Evolutionary conservation across 2,329 filamentous ascomycete species (phyloP), one percentile per base, ranked within the genome.

Genomic region (Alternaria brassicae): DNA sequence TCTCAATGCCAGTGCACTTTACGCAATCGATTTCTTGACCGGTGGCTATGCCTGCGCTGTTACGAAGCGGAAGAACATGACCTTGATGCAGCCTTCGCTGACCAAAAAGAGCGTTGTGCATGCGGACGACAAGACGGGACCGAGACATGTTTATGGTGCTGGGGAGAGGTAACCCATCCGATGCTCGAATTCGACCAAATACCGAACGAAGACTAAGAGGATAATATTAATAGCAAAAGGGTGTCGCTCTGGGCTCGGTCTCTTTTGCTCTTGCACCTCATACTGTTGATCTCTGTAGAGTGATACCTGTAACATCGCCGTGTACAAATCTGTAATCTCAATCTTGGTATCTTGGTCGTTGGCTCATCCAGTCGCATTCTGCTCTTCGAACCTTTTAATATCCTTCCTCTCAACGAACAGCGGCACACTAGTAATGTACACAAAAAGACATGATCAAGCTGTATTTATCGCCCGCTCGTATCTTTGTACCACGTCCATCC

Each of bases 1-100:
- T 27, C 28, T 3, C 39, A 25, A 19, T 71, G 69, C 25, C 58
- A 61, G 8, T 71, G 69, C 19, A 71, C 63, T 15, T 51, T 71
- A n/a, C 56, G 61, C 21, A 50, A 39, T 12, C 64, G 40, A 6
- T 65, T 70, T 27, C 62, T 71, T 32, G 66, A 65, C 21, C 62
- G 67, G 15, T 71, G 69, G 69, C 55, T 69, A 4, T 71, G 69
- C 28, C 27, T 71, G n/a, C 58, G 55, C 37, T 71, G 69, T 41
- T 70, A 67, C 36, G 58, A 62, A 27, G 28, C 44, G 4, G 65
- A 67, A 57, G 61, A 64, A 12, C 6, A n/a, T 6, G n/a, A 41
- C 5, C 56, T 66, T 3, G 37, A 27, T 3, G 34, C 53, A 30
- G 21, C 52, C 4, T 62, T 56, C 42, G 15, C 42, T 13, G 42